Conservation (phyloP, 768 basidiomycete species). For the Boletus vermiculosoides region DNA sequence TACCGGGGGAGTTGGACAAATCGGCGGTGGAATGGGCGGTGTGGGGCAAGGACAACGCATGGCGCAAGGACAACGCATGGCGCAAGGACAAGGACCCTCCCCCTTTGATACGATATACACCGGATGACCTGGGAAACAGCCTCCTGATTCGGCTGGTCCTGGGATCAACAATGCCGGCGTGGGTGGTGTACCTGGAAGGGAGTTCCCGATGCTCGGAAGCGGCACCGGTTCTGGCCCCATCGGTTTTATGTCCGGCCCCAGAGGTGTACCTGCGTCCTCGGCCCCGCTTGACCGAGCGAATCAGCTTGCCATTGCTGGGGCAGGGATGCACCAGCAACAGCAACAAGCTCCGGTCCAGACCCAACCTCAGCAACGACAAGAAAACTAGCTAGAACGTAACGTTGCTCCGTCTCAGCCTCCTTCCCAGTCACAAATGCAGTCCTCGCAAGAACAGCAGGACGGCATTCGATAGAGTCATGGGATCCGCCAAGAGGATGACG, state of each 20-base stretch:
- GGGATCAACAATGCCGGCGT: conserved; percentile 45
- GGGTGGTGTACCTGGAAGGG: conserved; percentile 43
- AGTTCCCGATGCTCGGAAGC: conserved; percentile 64
- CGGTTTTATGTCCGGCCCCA: conserved; percentile 50
- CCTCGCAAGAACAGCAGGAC: conserved; percentile 22
- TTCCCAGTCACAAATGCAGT: conserved; percentile 19
- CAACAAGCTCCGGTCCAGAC: conserved; percentile 27
- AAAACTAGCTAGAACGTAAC: conserved; percentile 28
- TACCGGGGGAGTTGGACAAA: conserved; percentile 13
- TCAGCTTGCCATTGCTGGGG: conserved; percentile 31
- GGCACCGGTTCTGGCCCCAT: conserved; percentile 28
- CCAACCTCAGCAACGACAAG: conserved; percentile 31
- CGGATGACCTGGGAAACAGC: conserved; percentile 75
- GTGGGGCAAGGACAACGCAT: too few relatives aligned
- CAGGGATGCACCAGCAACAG: conserved; percentile 43
- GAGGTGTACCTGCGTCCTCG: conserved; percentile 46
- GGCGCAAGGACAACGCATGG: conserved; percentile 19
- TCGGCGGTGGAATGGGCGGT: conserved; percentile 11
- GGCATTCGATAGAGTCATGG: conserved; percentile 9
- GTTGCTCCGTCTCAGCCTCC: conserved; percentile 36
- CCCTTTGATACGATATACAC: conserved; percentile 77
- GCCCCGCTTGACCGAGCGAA: conserved; percentile 54
- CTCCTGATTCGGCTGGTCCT: conserved; percentile 56
- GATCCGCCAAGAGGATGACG: conserved; percentile 17
- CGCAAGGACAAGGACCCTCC: conserved; percentile 32